Evolutionary conservation across 208 protist genomes (phyloP).

Genomic region (Phytomonas francai): DNA sequence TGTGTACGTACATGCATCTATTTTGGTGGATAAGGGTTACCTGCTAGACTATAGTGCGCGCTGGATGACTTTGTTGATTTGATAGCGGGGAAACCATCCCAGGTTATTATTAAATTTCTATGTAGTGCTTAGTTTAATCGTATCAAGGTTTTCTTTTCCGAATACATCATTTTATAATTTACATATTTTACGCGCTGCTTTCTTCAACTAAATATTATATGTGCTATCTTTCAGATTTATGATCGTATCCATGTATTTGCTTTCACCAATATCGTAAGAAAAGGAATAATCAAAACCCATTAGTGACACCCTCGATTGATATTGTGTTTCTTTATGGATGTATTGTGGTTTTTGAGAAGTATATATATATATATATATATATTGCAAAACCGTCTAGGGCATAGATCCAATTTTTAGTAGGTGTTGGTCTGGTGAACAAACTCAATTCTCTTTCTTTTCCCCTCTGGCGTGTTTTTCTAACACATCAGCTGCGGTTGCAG

Average conservation of each 20-base stretch:
- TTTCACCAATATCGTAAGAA: background rate
- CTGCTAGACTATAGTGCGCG: too few species aligned
- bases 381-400: background rate
- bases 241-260: background rate
- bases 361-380: background rate
- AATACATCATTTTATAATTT: too few species aligned
- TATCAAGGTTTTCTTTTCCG: too few species aligned
- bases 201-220: background rate
- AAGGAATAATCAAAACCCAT: background rate
- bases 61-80: too few species aligned
- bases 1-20: too few species aligned
- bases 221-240: background rate
- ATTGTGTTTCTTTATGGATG: background rate
- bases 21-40: too few species aligned
- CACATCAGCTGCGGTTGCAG: too few species aligned
- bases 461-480: background rate
- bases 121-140: too few species aligned
- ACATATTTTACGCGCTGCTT: too few species aligned
- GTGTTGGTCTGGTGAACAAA: conserved; percentile 10
- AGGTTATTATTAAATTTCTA: too few species aligned
- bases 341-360: background rate
- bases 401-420: background rate
- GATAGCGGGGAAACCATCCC: background rate
- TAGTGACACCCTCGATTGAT: background rate
- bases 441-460: conserved; percentile 16